Conservation (phyloP, 148 eudicot genomes). For the Arctostaphylos glauca region DNA sequence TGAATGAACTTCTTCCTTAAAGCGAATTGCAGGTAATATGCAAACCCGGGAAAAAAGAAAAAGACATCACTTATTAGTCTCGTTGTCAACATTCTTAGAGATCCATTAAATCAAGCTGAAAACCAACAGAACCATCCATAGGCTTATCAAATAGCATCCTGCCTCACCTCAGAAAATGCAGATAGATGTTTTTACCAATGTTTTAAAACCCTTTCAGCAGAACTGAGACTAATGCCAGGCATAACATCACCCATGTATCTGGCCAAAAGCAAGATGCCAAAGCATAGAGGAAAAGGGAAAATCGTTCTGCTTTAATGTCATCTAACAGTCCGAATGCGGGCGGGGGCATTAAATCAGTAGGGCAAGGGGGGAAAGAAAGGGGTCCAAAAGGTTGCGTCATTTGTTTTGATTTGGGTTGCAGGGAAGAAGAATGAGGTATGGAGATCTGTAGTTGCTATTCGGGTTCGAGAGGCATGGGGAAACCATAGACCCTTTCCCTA, state of each 20-base stretch:
- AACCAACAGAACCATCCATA: neutral
- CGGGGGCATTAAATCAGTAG: too few relatives aligned
- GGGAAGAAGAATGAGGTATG: too few relatives aligned
- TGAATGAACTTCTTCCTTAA: neutral
- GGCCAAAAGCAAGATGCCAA: neutral
- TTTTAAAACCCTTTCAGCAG: neutral
- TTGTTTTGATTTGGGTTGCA: too few relatives aligned
- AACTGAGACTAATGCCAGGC: neutral
- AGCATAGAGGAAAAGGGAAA: neutral
- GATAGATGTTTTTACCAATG: neutral
- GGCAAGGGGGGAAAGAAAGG: too few relatives aligned
- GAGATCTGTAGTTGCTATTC: too few relatives aligned
- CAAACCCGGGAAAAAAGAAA: neutral
- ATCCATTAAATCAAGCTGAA: neutral
- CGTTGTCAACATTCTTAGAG: neutral
- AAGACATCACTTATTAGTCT: neutral
- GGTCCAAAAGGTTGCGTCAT: too few relatives aligned
- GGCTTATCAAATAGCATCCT: neutral
- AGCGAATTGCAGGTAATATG: neutral
- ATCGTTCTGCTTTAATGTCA: neutral
- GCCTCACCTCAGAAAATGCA: neutral
- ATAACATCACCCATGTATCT: neutral
- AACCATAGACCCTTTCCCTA: too few relatives aligned
- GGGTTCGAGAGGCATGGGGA: too few relatives aligned
- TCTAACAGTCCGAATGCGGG: neutral